Percentiles rank a stretch among this genome's conserved stretches.
These are phyloP conservation scores for Aspergillus nanangensis DNA, from an alignment of 495 filamentous ascomycete genomes.

Conservation along the genomic window DNA sequence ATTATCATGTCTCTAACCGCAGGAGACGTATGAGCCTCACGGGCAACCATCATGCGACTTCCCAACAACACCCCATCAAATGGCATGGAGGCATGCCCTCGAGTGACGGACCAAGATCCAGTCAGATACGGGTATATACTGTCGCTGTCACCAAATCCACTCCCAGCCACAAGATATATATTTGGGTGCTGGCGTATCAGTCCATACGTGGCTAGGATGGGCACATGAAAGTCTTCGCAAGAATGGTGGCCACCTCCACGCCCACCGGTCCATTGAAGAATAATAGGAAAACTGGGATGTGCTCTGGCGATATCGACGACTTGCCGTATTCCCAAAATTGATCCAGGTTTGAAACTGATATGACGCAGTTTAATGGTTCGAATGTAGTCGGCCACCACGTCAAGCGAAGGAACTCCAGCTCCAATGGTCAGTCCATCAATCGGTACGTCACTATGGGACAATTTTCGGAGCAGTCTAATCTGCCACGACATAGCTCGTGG, in stretches of 20 bases:
- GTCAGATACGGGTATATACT: slow-evolving; percentile 46
- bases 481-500: slow-evolving; percentile 35
- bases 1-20: slow-evolving; percentile 26
- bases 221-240: slow-evolving; percentile 47
- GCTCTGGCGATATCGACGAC: slow-evolving; percentile 44
- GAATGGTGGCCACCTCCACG: slow-evolving; percentile 50
- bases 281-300: slow-evolving; percentile 42
- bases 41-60: slow-evolving; percentile 47
- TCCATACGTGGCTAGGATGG: slow-evolving; percentile 41
- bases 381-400: slow-evolving; percentile 45
- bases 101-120: slow-evolving; percentile 37
- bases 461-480: slow-evolving; percentile 22
- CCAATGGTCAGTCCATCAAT: slow-evolving; percentile 44
- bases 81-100: slow-evolving; percentile 41
- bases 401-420: slow-evolving; percentile 46
- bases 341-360: slow-evolving; percentile 49
- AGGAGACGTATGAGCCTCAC: slow-evolving; percentile 32
- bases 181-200: slow-evolving; percentile 40
- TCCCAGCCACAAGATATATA: slow-evolving; percentile 45
- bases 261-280: slow-evolving; percentile 50
- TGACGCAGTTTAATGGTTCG: slow-evolving; percentile 41
- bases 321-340: slow-evolving; percentile 37
- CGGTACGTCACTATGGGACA: slow-evolving; percentile 19
- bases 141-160: slow-evolving; percentile 43
- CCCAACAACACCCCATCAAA: slow-evolving; percentile 46